Evolutionary conservation across 352 stramenopile genomes (phyloP).

Genomic region (Phytopythium vexans): DNA sequence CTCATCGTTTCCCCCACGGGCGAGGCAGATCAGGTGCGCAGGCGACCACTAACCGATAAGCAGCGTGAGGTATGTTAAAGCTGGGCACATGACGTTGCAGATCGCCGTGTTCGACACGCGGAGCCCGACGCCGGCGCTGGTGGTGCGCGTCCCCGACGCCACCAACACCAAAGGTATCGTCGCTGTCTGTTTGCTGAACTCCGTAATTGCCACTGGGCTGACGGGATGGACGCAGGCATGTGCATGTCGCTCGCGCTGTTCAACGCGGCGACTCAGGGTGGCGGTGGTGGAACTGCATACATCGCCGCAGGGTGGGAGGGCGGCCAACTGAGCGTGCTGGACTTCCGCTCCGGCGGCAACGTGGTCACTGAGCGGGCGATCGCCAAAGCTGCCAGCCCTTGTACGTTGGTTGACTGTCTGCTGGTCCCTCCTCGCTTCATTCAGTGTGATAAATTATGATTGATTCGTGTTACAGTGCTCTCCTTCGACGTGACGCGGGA

Average conservation of each 20-base stretch:
- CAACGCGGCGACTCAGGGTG: constrained; percentile 6
- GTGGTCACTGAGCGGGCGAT: constrained; percentile 47
- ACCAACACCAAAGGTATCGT: constrained; percentile 34
- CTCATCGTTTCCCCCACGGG: constrained; percentile 45
- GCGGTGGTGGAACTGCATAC: constrained; percentile 22
- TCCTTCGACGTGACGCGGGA: constrained; percentile 65
- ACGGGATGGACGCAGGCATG: constrained; percentile 14
- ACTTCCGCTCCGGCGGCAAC: constrained; percentile 52
- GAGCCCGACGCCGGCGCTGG: constrained; percentile 22
- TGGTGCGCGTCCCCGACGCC: constrained; percentile 24
- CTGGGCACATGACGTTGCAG: constrained; percentile 11
- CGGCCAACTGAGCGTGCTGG: constrained; percentile 61
- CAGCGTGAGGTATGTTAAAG: neutral
- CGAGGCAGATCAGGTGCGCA: constrained; percentile 32
- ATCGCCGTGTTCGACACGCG: constrained; percentile 43
- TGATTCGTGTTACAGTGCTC: constrained; percentile 37
- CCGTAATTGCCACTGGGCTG: neutral
- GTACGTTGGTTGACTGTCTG: constrained; percentile 22
- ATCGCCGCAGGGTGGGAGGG: constrained; percentile 70
- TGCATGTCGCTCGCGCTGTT: constrained; percentile 38
- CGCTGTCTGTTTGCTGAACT: constrained; percentile 24
- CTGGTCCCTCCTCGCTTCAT: neutral
- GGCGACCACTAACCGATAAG: neutral
- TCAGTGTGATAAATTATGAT: constrained; percentile 6
- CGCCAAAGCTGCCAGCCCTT: constrained; percentile 36